Conservation (phyloP, 2,329 filamentous ascomycete species). For the Remersonia thermophila region DNA sequence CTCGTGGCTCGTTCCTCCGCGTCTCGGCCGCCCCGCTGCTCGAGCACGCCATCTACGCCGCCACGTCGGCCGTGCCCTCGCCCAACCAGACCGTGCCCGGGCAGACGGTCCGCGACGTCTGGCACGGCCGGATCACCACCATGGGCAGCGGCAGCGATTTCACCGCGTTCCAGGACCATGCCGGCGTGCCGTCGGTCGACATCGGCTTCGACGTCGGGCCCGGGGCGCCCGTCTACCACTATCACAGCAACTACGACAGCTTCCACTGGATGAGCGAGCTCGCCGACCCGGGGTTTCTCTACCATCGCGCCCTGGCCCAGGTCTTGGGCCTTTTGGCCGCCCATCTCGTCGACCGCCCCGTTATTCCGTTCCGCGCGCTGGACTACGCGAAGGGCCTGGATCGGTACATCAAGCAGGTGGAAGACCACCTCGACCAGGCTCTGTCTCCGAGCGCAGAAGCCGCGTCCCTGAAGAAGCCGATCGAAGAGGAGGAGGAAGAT, state of each 20-base stretch:
- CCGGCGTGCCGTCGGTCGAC: constrained; percentile 53
- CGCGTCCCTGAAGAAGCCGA: constrained; percentile 2
- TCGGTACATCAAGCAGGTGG: constrained; percentile 39
- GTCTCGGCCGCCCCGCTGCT: constrained; percentile 63
- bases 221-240: constrained; percentile 55
- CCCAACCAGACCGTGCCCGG: constrained; percentile 63
- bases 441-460: constrained; percentile 5
- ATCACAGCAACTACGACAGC: constrained; percentile 85
- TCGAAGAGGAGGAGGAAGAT: constrained; percentile 9
- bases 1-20: constrained; percentile 50
- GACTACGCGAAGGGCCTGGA: constrained; percentile 50
- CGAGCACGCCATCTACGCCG: constrained; percentile 58
- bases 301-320: constrained; percentile 56
- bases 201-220: constrained; percentile 40
- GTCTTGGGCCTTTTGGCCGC: constrained; percentile 50
- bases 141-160: constrained; percentile 66
- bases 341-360: constrained; percentile 46
- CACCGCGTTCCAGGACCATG: constrained; percentile 62
- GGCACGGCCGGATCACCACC: constrained; percentile 48
- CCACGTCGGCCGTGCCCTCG: constrained; percentile 49
- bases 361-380: constrained; percentile 51
- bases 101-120: constrained; percentile 57
- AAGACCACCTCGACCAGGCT: constrained; percentile 31
- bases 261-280: constrained; percentile 80
- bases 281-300: constrained; percentile 56